These are phyloP conservation scores for Mucor indicus DNA, from an alignment of 371 early-diverging fungal species.

Conservation along the genomic window DNA sequence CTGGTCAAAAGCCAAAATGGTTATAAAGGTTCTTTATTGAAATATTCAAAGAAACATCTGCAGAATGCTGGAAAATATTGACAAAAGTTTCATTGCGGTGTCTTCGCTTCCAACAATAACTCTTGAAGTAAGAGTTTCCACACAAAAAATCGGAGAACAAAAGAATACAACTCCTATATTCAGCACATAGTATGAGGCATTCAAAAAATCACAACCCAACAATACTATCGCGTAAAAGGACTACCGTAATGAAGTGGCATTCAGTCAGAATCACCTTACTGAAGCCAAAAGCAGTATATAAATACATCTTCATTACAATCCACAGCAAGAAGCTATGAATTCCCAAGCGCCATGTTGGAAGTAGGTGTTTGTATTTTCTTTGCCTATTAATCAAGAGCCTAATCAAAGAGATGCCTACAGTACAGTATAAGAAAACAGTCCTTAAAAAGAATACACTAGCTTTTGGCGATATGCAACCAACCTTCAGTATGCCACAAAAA, in stretches of 20 bases:
- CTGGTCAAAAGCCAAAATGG: too few species aligned
- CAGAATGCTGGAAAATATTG: background rate
- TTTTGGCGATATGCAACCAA: background rate
- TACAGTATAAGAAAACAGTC: background rate
- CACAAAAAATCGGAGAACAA: background rate
- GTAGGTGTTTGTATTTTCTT: constrained; percentile 6
- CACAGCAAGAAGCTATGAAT: constrained; percentile 7
- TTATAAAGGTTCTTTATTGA: too few species aligned
- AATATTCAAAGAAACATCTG: too few species aligned
- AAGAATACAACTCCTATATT: too few species aligned
- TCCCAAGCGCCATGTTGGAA: constrained; percentile 16
- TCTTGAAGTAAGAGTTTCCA: too few species aligned
- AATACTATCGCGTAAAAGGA: background rate
- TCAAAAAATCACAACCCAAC: background rate
- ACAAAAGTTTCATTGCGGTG: background rate
- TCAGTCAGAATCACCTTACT: constrained; percentile 10
- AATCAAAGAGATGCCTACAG: background rate
- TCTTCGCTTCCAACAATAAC: background rate
- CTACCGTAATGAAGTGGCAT: constrained; percentile 13
- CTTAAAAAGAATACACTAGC: background rate
- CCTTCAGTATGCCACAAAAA: background rate
- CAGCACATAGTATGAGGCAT: too few species aligned
- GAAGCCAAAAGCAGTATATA: constrained; percentile 11
- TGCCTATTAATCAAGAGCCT: background rate
- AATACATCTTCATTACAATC: constrained; percentile 13